A percentile compares a stretch with the other conserved stretches of the same genome.
Conservation (phyloP, 2,329 filamentous ascomycete species). For the Plenodomus biglobosus region DNA sequence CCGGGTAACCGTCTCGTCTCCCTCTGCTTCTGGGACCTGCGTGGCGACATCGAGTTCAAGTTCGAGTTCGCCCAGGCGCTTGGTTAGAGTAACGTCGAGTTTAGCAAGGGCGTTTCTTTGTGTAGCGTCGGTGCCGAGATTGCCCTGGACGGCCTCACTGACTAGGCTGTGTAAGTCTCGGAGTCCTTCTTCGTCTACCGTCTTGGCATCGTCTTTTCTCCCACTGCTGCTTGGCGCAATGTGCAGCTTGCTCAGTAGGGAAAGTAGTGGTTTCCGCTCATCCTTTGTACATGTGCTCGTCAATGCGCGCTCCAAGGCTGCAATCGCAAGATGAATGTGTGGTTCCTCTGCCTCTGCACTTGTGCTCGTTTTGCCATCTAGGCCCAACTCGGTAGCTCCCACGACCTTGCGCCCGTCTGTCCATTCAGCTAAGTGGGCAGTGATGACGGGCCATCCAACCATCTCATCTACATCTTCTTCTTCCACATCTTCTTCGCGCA, state of each 20-base stretch:
- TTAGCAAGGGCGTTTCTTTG: conserved; percentile 59
- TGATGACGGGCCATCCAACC: conserved; percentile 75
- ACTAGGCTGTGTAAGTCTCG: conserved; percentile 49
- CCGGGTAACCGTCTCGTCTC: conserved; percentile 27
- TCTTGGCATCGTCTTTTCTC: conserved; percentile 13
- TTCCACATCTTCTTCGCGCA: conserved; percentile 64
- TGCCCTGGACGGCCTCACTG: conserved; percentile 51
- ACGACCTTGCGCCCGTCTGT: conserved; percentile 82
- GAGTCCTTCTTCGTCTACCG: conserved; percentile 23
- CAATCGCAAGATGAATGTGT: conserved; percentile 75
- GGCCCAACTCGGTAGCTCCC: conserved; percentile 56
- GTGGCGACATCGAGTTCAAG: conserved; percentile 28
- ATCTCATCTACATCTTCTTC: conserved; percentile 72
- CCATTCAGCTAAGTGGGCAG: conserved; percentile 87
- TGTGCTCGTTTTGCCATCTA: conserved; percentile 58
- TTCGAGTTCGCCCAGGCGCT: conserved; percentile 51
- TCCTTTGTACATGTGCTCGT: conserved; percentile 68
- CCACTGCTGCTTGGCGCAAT: conserved; percentile 61
- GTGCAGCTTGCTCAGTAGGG: conserved; percentile 79
- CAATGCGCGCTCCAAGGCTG: conserved; percentile 73
- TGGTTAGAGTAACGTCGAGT: conserved; percentile 54
- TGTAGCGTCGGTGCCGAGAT: conserved; percentile 55
- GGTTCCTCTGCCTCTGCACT: conserved; percentile 68
- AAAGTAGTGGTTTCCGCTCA: conserved; percentile 69
- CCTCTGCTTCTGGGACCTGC: conserved; percentile 8